Evolutionary conservation across 768 basidiomycete genomes (phyloP), one percentile per base, ranked within the genome.

Genomic region (Mycena belliarum): DNA sequence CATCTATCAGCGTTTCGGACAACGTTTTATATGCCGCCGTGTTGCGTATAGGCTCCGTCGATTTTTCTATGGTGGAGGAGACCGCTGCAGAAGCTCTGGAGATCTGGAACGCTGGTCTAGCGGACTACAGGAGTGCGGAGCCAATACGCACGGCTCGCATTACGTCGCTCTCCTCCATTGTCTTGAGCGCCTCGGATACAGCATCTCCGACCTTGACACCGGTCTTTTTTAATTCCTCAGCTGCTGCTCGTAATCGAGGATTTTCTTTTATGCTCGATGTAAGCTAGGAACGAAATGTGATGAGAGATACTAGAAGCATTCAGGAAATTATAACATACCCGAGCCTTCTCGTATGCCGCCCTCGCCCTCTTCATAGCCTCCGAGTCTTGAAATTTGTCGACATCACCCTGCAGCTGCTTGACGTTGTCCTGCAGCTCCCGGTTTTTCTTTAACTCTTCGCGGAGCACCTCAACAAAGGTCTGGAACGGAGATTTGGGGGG

Each of bases 201-300:
- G 95, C 97, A 72, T 98, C 97, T 43, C 91, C 89, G 57, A 97
- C 88, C 70, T 93, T 92, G 53, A 95, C 83, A 60, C 97, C 97
- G 15, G 88, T 81, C 69, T 90, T 91, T 73, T 83, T 87, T 55
- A 99, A 82, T 67, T 97, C 95, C 68, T 95, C 93, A 1, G 95
- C 95, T 0, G 96, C 96, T 6, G 92, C 93, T 51, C 92, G 84
- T 52, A 99, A 76, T 53, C 86, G 80, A 12, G 96, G 96, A 68
- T 99, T 99, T 72, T 97, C 93, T 77, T 96, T 92, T 55, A 99
- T 96, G 65, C 93, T 93, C 6, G 93, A 91, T 7, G 89, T 88
- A 62, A 98, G 76, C 95, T 97, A 41, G 16, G 32, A 68, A 1
- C 45, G 40, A 23, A 43, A 23, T 10, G 43, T 59, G 33, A 54